A percentile compares a stretch with the other conserved stretches of the same genome.
Evolutionary conservation across 1,284 basidiomycete species (phyloP).

Genomic region (Calocybe gambosa): DNA sequence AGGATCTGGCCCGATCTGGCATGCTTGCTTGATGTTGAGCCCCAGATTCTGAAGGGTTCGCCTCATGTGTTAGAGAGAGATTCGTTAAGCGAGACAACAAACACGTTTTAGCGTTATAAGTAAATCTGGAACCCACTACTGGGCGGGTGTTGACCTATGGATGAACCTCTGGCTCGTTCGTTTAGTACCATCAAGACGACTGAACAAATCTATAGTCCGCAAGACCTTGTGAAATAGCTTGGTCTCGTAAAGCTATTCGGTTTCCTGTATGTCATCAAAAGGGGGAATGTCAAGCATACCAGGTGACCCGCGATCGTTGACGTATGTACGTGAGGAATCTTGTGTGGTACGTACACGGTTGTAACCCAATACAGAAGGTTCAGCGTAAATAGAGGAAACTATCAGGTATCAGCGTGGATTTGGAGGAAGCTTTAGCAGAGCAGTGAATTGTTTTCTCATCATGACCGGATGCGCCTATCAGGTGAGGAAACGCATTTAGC

Average conservation of each 20-base stretch:
- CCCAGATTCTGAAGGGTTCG: not conserved
- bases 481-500: slow-evolving; percentile 3
- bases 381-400: slow-evolving; percentile 2
- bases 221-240: slow-evolving; percentile 1
- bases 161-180: not conserved
- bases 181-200: not conserved
- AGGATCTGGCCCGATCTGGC: not conserved
- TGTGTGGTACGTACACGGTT: slow-evolving; percentile 1
- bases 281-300: not conserved
- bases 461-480: slow-evolving; percentile 2
- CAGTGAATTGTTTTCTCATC: slow-evolving; percentile 1
- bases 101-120: not conserved
- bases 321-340: not conserved
- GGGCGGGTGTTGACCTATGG: not conserved
- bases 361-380: not conserved
- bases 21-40: not conserved
- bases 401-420: not conserved
- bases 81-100: not conserved
- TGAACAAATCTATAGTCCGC: not conserved
- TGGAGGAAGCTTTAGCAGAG: not conserved
- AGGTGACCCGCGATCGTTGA: slow-evolving; percentile 1
- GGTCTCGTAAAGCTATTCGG: not conserved
- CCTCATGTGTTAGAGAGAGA: not conserved
- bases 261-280: not conserved
- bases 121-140: not conserved